Evolutionary conservation across 2,329 filamentous ascomycete genomes (phyloP).

Genomic region (Aspergillus proliferans): DNA sequence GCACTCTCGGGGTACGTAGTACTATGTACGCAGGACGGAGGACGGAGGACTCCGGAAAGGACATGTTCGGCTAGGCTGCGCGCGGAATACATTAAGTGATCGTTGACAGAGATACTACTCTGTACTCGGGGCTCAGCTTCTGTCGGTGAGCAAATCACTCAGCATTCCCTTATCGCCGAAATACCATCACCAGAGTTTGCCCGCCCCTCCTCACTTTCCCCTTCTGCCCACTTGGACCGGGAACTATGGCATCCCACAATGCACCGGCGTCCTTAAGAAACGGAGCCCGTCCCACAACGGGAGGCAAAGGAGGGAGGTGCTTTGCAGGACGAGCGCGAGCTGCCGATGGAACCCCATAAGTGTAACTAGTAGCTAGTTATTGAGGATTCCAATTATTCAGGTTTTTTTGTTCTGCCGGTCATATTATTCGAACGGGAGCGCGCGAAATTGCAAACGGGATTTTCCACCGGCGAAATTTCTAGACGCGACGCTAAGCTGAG

Average conservation of each 20-base stretch:
- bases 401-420: not conserved
- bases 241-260: slow-evolving; percentile 5
- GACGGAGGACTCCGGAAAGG: too few relatives aligned
- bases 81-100: too few relatives aligned
- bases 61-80: too few relatives aligned
- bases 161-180: too few relatives aligned
- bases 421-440: not conserved
- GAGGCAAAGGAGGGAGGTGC: slow-evolving; percentile 16
- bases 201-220: not conserved
- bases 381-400: slow-evolving; percentile 5
- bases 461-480: slow-evolving; percentile 20
- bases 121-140: too few relatives aligned
- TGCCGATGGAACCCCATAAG: too few relatives aligned
- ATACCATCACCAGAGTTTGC: not conserved
- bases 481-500: slow-evolving; percentile 15
- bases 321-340: too few relatives aligned
- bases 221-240: slow-evolving; percentile 10
- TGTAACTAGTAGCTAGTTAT: slow-evolving; percentile 6
- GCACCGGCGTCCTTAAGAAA: slow-evolving; percentile 14
- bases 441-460: not conserved
- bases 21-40: not conserved
- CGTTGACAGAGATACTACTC: too few relatives aligned
- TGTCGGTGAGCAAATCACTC: too few relatives aligned
- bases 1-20: not conserved
- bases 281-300: slow-evolving; percentile 19